Evolutionary conservation across 805 yeast genomes (phyloP), one percentile per base, ranked within the genome.

Genomic region (Brettanomyces nanus): DNA sequence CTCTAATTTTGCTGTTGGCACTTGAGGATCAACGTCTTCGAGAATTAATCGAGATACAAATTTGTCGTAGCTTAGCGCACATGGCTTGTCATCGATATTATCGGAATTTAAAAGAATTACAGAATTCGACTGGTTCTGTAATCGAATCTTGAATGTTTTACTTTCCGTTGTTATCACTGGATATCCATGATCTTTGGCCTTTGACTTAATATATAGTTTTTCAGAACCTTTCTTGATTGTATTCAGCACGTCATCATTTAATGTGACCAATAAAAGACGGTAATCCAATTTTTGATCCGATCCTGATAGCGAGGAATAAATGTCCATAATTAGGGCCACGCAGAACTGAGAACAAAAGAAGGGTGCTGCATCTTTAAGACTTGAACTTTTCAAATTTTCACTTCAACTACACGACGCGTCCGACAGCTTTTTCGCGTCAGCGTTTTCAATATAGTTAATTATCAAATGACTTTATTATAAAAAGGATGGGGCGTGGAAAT

Each of bases 51-150:
- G 33, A 22, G 33, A 31, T 3, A 17, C 11, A 30, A 41, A 41
- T 11, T 35, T 34, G 22, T 35, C 29, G 27, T 42, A 44, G n/a
- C 33, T 36, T 10, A 19, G n/a, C n/a, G 22, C 21, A 6, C 18
- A 4, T 6, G 27, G n/a, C 6, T 22, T 20, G 5, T 23, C 29
- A 5, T 15, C 19, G 49, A 56, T 0, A 13, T 19, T 28, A 5
- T 41, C 30, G 1, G 37, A 7, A 6, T 46, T 28, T 53, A 75
- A 53, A 18, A 87, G 43, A 46, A 86, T 54, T n/a, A 84, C 78
- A 4, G 90, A 73, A 56, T 90, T 87, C 6, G 96, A 83, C 56
- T 90, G 97, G 53, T 85, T 85, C 64, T 83, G 80, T 50, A 82
- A 89, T 37, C 85, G 68, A 14, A 87, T 48, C 32, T 66, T 64